Evolutionary conservation across 768 basidiomycete genomes (phyloP).

Genomic region (Phaffia australis): DNA sequence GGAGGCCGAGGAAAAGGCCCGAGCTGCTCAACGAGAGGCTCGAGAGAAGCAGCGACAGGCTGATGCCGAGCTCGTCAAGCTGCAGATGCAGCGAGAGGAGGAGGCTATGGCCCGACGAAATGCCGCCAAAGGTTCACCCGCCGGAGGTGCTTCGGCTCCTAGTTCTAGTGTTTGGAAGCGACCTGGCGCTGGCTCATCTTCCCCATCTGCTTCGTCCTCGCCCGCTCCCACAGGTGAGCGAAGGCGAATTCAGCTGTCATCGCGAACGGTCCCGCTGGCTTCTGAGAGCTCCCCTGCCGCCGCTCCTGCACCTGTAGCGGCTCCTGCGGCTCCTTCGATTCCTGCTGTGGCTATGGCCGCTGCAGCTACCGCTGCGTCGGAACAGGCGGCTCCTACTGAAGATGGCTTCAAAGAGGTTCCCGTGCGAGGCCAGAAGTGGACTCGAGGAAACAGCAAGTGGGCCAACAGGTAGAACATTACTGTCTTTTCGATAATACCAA

Average conservation of each 20-base stretch:
- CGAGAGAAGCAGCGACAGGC: slow-evolving; percentile 31
- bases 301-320: slow-evolving; percentile 17
- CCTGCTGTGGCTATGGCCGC: slow-evolving; percentile 25
- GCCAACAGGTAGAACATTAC: not conserved
- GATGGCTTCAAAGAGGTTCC: slow-evolving; percentile 26
- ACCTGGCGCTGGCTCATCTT: slow-evolving; percentile 33
- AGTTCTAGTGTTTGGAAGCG: slow-evolving; percentile 3
- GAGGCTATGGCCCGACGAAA: slow-evolving; percentile 38
- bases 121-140: slow-evolving; percentile 20
- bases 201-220: slow-evolving; percentile 29
- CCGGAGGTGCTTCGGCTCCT: slow-evolving; percentile 24
- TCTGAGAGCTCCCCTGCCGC: slow-evolving; percentile 13
- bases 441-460: slow-evolving; percentile 16
- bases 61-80: slow-evolving; percentile 31
- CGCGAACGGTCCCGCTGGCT: slow-evolving; percentile 29
- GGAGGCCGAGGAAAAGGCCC: slow-evolving; percentile 31
- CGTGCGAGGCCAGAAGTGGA: slow-evolving; percentile 15
- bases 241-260: slow-evolving; percentile 43
- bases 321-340: slow-evolving; percentile 15
- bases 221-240: slow-evolving; percentile 37
- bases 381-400: slow-evolving; percentile 25
- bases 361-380: slow-evolving; percentile 24
- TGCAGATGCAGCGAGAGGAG: slow-evolving; percentile 38
- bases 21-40: slow-evolving; percentile 33
- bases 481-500: not conserved